Percentiles rank a stretch among this genome's conserved stretches.
Evolutionary conservation across 805 yeast species (phyloP).

Genomic region (Candida wancherniae): DNA sequence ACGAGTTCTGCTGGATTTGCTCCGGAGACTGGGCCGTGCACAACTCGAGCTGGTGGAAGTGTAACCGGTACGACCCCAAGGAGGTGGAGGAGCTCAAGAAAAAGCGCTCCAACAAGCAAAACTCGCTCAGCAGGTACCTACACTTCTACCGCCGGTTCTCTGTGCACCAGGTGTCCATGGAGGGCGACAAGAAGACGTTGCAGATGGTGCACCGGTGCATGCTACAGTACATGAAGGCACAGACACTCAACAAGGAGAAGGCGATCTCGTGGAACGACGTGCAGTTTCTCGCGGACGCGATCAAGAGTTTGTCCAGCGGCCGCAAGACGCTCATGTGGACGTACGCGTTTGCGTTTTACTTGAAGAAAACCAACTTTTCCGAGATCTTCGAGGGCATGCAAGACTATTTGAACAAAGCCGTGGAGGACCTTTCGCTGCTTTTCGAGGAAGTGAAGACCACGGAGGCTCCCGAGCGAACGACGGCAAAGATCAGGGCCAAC

Average conservation of each 20-base stretch:
- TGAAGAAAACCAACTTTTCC: constrained; percentile 50
- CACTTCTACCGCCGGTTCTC: constrained; percentile 72
- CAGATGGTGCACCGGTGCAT: constrained; percentile 60
- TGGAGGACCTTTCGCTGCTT: constrained; percentile 63
- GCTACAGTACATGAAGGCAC: constrained; percentile 56
- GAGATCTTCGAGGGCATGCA: constrained; percentile 70
- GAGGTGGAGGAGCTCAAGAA: constrained; percentile 37
- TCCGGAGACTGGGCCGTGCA: constrained; percentile 70
- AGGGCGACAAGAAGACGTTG: constrained; percentile 62
- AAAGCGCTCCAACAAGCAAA: constrained; percentile 41
- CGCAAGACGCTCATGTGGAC: constrained; percentile 87
- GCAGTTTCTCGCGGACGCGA: constrained; percentile 74
- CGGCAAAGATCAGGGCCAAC: constrained; percentile 29
- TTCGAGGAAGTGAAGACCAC: constrained; percentile 41
- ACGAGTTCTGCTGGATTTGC: constrained; percentile 95
- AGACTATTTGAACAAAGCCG: constrained; percentile 55
- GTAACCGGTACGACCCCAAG: constrained; percentile 47
- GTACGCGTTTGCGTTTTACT: constrained; percentile 71
- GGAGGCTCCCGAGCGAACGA: constrained; percentile 21
- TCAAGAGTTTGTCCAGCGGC: constrained; percentile 58
- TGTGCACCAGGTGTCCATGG: constrained; percentile 71
- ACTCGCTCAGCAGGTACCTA: constrained; percentile 58
- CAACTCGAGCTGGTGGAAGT: constrained; percentile 57
- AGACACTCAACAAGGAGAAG: constrained; percentile 26
- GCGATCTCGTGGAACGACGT: constrained; percentile 77